A percentile compares a stretch with the other conserved stretches of the same genome.
phyloP scores from a whole-genome alignment of 2,329 filamentous ascomycete genomes.

The Colletotrichum godetiae region DNA sequence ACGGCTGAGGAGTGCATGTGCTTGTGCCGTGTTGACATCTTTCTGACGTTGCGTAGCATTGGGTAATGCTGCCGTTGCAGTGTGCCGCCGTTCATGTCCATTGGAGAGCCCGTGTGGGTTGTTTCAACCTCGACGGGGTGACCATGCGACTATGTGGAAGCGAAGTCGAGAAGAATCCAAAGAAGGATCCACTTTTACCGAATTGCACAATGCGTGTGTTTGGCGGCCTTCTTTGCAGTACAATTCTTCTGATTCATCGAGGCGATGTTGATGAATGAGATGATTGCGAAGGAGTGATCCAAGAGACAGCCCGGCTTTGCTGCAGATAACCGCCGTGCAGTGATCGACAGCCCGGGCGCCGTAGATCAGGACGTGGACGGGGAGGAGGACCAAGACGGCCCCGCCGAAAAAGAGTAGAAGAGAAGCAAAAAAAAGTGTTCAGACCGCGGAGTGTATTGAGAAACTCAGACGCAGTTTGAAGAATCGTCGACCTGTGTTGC shows the following conservation, averaged over 20 bases:
- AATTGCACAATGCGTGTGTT: background rate
- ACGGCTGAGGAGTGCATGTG: background rate
- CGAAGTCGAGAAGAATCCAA: slow-evolving; percentile 3
- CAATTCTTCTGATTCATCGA: too few relatives aligned
- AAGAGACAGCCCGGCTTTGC: too few relatives aligned
- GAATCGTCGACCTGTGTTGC: background rate
- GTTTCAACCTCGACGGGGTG: slow-evolving; percentile 25
- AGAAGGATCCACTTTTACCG: background rate
- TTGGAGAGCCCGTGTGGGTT: slow-evolving; percentile 7
- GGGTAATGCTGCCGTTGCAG: slow-evolving; percentile 1
- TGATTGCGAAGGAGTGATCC: too few relatives aligned
- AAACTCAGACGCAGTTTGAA: background rate
- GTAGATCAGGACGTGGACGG: too few relatives aligned
- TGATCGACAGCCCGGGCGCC: too few relatives aligned
- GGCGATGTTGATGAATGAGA: too few relatives aligned
- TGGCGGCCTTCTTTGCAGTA: background rate
- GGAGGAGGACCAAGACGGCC: too few relatives aligned
- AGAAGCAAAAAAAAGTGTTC: background rate
- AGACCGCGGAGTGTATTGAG: background rate
- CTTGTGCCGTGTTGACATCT: background rate
- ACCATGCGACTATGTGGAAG: slow-evolving; percentile 8
- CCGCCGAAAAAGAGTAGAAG: background rate
- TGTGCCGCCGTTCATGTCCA: background rate
- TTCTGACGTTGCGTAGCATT: background rate
- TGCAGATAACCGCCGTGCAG: too few relatives aligned